A percentile compares a stretch with the other conserved stretches of the same genome.
Evolutionary conservation across 225 moss, liverwort and hornwort species (phyloP).

Genomic region (Antitrichia curtipendula): DNA sequence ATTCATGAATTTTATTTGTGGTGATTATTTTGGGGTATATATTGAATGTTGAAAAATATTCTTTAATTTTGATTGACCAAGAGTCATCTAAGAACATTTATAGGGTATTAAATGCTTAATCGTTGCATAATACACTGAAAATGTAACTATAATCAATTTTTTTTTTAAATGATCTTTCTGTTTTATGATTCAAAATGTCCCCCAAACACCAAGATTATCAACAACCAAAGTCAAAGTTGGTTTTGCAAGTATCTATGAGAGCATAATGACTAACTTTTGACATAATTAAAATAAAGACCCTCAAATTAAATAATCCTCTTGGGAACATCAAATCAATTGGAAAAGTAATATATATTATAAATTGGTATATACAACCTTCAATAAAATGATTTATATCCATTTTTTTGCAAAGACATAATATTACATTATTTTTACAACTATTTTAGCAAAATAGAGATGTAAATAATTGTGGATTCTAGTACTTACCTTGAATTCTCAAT

Average conservation of each 20-base stretch:
- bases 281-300: not conserved
- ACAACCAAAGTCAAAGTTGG: not conserved
- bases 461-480: not conserved
- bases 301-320: not conserved
- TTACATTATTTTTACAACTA: not conserved
- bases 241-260: not conserved
- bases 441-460: not conserved
- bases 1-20: not conserved
- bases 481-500: not conserved
- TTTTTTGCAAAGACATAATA: not conserved
- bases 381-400: too few relatives aligned
- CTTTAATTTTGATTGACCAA: not conserved
- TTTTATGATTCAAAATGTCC: not conserved
- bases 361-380: fast-evolving
- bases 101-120: not conserved
- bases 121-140: not conserved
- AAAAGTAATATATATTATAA: not conserved
- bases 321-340: not conserved
- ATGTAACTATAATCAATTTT: not conserved
- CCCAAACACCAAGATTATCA: not conserved
- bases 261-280: not conserved
- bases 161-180: too few relatives aligned
- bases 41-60: not conserved
- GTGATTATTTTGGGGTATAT: fast-evolving
- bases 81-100: not conserved